A percentile compares a stretch with the other conserved stretches of the same genome.
These are phyloP conservation scores for Dioscorea dumetorum DNA, from an alignment of 106 monocot genomes.

Conservation along the genomic window DNA sequence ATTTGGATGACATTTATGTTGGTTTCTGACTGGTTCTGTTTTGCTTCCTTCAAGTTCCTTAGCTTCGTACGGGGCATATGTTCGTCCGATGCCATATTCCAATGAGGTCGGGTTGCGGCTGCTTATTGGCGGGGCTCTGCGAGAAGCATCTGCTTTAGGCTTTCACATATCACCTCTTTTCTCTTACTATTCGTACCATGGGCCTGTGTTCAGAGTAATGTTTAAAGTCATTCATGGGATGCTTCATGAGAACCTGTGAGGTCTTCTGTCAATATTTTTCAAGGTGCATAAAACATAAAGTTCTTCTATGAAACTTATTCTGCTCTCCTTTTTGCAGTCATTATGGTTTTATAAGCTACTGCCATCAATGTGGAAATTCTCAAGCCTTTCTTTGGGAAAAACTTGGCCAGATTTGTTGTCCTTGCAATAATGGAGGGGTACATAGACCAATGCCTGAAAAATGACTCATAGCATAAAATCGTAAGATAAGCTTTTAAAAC, in stretches of 20 bases:
- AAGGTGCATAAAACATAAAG: too few species aligned
- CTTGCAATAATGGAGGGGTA: constrained; percentile 57
- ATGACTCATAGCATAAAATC: constrained; percentile 2
- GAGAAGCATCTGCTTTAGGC: constrained; percentile 79
- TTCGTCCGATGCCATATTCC: constrained; percentile 93
- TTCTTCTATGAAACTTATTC: not conserved
- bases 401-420: constrained; percentile 75
- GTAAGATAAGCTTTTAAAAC: not conserved
- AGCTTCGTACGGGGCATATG: constrained; percentile 91
- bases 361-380: constrained; percentile 82
- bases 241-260: constrained; percentile 49
- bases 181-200: constrained; percentile 96
- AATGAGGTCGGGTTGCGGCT: constrained; percentile 96
- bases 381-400: constrained; percentile 58
- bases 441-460: not conserved
- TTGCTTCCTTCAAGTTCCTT: constrained; percentile 61
- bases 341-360: constrained; percentile 90
- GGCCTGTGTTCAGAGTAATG: constrained; percentile 94
- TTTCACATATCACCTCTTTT: constrained; percentile 79
- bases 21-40: constrained; percentile 7
- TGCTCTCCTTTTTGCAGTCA: constrained; percentile 28
- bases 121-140: constrained; percentile 88
- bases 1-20: too few species aligned
- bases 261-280: not conserved
- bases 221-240: constrained; percentile 53